Evolutionary conservation across 371 early-diverging fungal genomes (phyloP).

Genomic region (Cokeromyces recurvatus): DNA sequence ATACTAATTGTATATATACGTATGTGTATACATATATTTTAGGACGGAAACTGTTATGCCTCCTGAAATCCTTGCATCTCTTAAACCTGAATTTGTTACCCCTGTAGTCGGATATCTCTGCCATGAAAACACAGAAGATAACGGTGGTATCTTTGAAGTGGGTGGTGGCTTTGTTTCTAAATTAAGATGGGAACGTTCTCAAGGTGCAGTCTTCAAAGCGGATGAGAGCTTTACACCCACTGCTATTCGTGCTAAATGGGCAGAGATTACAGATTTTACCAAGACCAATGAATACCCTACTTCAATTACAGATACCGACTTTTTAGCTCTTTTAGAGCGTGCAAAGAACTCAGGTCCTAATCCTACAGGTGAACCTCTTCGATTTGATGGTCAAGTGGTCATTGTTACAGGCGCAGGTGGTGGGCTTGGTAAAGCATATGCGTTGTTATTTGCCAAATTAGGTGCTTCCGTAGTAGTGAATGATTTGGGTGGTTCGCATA

Average conservation of each 20-base stretch:
- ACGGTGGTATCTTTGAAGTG: constrained; percentile 87
- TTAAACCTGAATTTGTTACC: constrained; percentile 95
- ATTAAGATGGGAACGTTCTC: constrained; percentile 89
- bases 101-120: constrained; percentile 93
- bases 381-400: constrained; percentile 83
- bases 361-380: constrained; percentile 38
- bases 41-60: constrained; percentile 92
- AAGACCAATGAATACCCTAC: constrained; percentile 65
- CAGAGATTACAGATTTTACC: constrained; percentile 74
- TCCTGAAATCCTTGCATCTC: constrained; percentile 83
- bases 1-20: too few relatives aligned
- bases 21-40: not conserved
- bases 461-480: constrained; percentile 88
- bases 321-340: constrained; percentile 73
- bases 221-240: constrained; percentile 85
- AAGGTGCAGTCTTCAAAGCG: constrained; percentile 90
- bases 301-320: constrained; percentile 81
- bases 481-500: constrained; percentile 72
- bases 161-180: constrained; percentile 95
- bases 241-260: constrained; percentile 71
- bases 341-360: constrained; percentile 65
- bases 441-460: constrained; percentile 75
- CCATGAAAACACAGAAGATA: constrained; percentile 85
- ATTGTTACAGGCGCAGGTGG: constrained; percentile 92
- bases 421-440: constrained; percentile 89